These are phyloP conservation scores for Ogataea pilisensis DNA, from an alignment of 805 yeast genomes.

Conservation along the genomic window DNA sequence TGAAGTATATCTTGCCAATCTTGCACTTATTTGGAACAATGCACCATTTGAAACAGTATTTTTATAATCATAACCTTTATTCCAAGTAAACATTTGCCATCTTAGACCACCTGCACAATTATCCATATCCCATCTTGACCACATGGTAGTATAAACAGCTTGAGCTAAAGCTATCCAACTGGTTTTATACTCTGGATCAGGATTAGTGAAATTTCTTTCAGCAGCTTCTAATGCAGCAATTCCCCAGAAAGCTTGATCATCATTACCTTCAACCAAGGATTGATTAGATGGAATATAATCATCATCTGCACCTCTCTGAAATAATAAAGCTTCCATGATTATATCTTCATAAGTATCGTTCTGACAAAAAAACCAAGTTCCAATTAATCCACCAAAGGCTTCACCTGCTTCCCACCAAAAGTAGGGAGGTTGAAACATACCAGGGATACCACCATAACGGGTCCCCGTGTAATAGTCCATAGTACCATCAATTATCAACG, in stretches of 20 bases:
- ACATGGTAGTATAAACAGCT: conserved; percentile 90
- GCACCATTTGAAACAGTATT: conserved; percentile 91
- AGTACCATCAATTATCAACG: conserved; percentile 62
- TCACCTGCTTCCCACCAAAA: conserved; percentile 99
- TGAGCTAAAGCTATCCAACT: conserved; percentile 83
- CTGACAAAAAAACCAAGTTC: conserved; percentile 66
- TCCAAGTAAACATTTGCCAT: conserved; percentile 97
- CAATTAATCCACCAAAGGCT: conserved; percentile 85
- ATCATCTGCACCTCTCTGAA: conserved; percentile 69
- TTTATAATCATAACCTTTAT: conserved; percentile 89
- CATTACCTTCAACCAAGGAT: conserved; percentile 92
- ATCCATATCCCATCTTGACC: conserved; percentile 74
- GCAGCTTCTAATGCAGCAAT: conserved; percentile 89
- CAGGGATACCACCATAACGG: conserved; percentile 62
- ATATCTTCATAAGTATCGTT: conserved; percentile 61
- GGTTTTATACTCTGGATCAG: conserved; percentile 48
- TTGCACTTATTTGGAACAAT: conserved; percentile 78
- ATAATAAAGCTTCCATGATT: conserved; percentile 58
- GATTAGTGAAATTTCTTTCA: conserved; percentile 78
- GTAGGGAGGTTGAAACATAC: conserved; percentile 70
- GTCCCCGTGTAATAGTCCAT: conserved; percentile 77
- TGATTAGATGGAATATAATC: conserved; percentile 87
- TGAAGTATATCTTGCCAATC: conserved; percentile 74
- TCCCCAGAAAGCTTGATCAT: conserved; percentile 98
- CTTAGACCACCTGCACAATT: conserved; percentile 85